Conservation (phyloP, 2,329 filamentous ascomycete species). For the Cladobotryum mycophilum region DNA sequence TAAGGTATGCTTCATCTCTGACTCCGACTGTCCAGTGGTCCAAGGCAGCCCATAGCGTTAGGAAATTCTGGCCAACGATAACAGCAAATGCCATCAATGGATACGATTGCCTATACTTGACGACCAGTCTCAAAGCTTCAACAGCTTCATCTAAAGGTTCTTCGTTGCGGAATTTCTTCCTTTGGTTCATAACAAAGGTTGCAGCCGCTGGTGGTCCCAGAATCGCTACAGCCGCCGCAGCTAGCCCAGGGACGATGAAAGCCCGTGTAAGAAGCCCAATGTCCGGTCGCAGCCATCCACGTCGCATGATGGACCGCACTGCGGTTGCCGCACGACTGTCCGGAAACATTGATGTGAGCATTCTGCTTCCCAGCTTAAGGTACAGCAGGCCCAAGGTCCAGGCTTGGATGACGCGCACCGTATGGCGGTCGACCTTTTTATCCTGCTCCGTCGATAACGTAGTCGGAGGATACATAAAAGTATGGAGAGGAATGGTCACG, state of each 20-base stretch:
- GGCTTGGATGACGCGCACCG: conserved; percentile 80
- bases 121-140: conserved; percentile 24
- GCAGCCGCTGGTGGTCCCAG: conserved; percentile 58
- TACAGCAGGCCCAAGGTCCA: conserved; percentile 94
- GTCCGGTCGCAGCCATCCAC: conserved; percentile 75
- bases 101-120: conserved; percentile 59
- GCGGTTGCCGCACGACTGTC: conserved; percentile 67
- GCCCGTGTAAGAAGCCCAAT: conserved; percentile 72
- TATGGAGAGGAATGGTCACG: conserved; percentile 77
- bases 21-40: conserved; percentile 74
- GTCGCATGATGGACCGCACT: conserved; percentile 64
- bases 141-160: conserved; percentile 22
- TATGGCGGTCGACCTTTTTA: conserved; percentile 44
- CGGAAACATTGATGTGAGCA: conserved; percentile 61
- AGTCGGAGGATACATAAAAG: conserved; percentile 53
- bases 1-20: conserved; percentile 90
- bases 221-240: conserved; percentile 58
- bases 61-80: conserved; percentile 33
- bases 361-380: conserved; percentile 68
- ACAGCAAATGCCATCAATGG: conserved; percentile 54
- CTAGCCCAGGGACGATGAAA: conserved; percentile 70
- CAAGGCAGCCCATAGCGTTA: conserved; percentile 55
- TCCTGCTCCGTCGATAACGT: conserved; percentile 21
- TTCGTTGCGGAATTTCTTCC: conserved; percentile 12
- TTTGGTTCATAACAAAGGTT: conserved; percentile 21